Conservation (phyloP, 2,329 filamentous ascomycete species). For the Biscogniauxia mediterranea region DNA sequence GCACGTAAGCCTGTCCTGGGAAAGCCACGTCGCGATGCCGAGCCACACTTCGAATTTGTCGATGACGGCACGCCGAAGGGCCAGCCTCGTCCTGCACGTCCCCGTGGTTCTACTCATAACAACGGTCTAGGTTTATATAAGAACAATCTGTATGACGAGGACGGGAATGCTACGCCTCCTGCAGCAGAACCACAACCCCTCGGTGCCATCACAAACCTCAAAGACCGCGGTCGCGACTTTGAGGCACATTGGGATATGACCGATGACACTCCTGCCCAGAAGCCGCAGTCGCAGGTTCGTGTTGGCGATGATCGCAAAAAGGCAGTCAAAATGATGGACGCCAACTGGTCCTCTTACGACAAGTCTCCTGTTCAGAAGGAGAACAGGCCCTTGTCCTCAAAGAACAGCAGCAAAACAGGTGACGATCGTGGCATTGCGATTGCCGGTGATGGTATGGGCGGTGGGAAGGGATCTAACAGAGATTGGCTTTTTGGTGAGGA, state of each 20-base stretch:
- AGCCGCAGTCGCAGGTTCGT: conserved; percentile 41
- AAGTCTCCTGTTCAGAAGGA: conserved; percentile 56
- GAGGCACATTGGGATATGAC: conserved; percentile 73
- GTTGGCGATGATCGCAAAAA: conserved; percentile 62
- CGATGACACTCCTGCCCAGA: conserved; percentile 60
- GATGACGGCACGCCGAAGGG: conserved; percentile 67
- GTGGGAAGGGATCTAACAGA: conserved; percentile 51
- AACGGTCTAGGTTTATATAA: conserved; percentile 72
- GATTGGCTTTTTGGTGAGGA: conserved; percentile 59
- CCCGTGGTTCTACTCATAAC: conserved; percentile 60
- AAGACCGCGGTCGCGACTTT: conserved; percentile 74
- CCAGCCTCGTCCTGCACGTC: conserved; percentile 46
- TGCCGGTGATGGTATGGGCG: conserved; percentile 66
- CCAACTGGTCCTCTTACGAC: conserved; percentile 58
- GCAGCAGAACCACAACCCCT: conserved; percentile 47
- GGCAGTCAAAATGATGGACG: conserved; percentile 70
- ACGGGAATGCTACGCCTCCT: conserved; percentile 40
- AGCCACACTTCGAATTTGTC: conserved; percentile 79
- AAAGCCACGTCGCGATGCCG: conserved; percentile 74
- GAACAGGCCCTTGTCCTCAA: conserved; percentile 37
- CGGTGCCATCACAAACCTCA: conserved; percentile 68
- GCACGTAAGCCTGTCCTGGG: conserved; percentile 56
- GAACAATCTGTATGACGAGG: conserved; percentile 68
- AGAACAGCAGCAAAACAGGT: conserved; percentile 29
- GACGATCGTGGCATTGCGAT: conserved; percentile 43